Evolutionary conservation across 1,284 basidiomycete species (phyloP), one percentile per base, ranked within the genome.

Genomic region (Austroboletus novae-zelandiae): DNA sequence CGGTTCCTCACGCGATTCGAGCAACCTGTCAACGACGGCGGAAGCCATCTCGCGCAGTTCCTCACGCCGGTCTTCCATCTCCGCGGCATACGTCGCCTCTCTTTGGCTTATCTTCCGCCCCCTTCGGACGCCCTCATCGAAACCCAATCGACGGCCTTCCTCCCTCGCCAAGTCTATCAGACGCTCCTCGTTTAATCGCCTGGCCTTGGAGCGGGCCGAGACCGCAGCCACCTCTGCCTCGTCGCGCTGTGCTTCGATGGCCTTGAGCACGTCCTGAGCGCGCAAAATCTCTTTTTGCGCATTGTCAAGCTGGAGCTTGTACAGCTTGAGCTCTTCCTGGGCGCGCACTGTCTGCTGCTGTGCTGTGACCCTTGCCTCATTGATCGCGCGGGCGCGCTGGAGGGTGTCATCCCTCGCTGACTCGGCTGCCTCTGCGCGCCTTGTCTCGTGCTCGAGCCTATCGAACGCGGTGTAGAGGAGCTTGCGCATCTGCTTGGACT

Each of bases 261-360:
- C 64, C 56, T 64, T 68, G 35, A 81, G 58, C 1, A 74, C 66
- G 4, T 73, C 70, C 57, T 77, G 72, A 27, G 77, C 76, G 42
- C 75, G 73, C 20, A 65, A 54, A 39, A 88, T 79, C 61, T 88
- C 84, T 51, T 70, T 68, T 57, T 83, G 81, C 4, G 85, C 84
- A 57, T 77, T 77, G 27, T 81, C 77, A 30, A 85, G 71, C 65
- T 87, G 83, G 5, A 82, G 59, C 56, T 84, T 80, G 65, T 84
- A 85, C 47, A 86, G 45, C 45, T 75, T 70, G 14, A 86, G 61
- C 47, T 85, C 80, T 48, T 84, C 79, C 30, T 71, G 73, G 3
- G 76, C 71, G 30, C 75, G 75, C 13, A 67, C 53, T 1, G 80
- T 74, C 5, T 83, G 77, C 45, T 77, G 73, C 60, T 84, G 75